Conservation (phyloP, 1,284 basidiomycete species). For the Papiliotrema flavescens region DNA sequence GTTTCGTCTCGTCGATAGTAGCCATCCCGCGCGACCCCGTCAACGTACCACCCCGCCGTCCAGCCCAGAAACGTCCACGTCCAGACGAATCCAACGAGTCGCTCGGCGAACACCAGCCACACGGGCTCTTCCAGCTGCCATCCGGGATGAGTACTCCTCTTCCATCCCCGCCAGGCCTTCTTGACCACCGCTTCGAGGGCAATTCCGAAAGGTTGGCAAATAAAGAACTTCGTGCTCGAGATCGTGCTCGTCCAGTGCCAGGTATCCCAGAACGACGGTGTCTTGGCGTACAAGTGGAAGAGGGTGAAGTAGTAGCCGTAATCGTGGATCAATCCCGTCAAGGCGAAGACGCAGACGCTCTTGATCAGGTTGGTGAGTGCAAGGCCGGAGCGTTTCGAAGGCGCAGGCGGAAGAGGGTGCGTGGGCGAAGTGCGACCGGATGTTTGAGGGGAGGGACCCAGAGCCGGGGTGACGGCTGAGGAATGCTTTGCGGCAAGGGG, state of each 20-base stretch:
- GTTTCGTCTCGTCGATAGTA: slow-evolving; percentile 19
- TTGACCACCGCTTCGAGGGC: slow-evolving; percentile 35
- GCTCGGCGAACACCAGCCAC: slow-evolving; percentile 26
- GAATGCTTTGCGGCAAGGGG: not conserved
- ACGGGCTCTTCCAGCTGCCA: slow-evolving; percentile 12
- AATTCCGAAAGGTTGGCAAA: slow-evolving; percentile 36
- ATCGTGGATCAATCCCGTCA: slow-evolving; percentile 42
- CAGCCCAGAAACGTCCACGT: slow-evolving; percentile 43
- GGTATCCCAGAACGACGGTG: no score
- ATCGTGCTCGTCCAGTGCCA: slow-evolving; percentile 11
- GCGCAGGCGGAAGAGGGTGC: slow-evolving; percentile 20
- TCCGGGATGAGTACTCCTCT: slow-evolving; percentile 4
- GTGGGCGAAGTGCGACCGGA: slow-evolving; percentile 26
- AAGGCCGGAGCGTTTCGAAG: slow-evolving; percentile 5
- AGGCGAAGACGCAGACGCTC: slow-evolving; percentile 34
- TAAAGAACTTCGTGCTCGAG: slow-evolving; percentile 37
- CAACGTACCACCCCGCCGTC: slow-evolving; percentile 37
- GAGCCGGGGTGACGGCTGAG: not conserved
- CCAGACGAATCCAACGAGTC: slow-evolving; percentile 33
- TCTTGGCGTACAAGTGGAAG: not conserved
- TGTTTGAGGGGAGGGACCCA: not conserved
- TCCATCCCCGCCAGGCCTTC: slow-evolving; percentile 24
- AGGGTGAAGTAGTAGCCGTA: slow-evolving; percentile 20
- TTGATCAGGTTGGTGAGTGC: slow-evolving; percentile 34
- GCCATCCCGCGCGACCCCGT: slow-evolving; percentile 27